A percentile compares a stretch with the other conserved stretches of the same genome.
Evolutionary conservation across 495 filamentous ascomycete species (phyloP).

Genomic region (Penicillium ochrochloron): DNA sequence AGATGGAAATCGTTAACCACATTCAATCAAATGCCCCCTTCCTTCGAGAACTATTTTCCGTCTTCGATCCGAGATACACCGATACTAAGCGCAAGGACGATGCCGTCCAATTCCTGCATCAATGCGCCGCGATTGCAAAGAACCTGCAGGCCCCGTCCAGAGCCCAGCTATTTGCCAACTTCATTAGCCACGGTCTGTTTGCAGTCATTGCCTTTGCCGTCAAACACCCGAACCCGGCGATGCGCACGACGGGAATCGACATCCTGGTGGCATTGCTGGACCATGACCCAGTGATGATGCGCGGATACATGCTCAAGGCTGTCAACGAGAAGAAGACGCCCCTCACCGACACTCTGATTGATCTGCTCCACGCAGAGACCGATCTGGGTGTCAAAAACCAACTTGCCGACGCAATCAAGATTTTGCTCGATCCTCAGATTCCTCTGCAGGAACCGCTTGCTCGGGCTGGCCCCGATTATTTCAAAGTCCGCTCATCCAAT

Average conservation of each 20-base stretch:
- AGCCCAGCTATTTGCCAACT: conserved; percentile 82
- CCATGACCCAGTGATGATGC: conserved; percentile 92
- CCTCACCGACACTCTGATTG: conserved; percentile 91
- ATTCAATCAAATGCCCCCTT: conserved; percentile 79
- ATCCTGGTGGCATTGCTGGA: conserved; percentile 93
- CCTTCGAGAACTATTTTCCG: conserved; percentile 85
- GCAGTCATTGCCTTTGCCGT: conserved; percentile 91
- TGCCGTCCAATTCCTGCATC: conserved; percentile 94
- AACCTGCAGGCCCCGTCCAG: conserved; percentile 83
- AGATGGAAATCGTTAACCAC: conserved; percentile 95
- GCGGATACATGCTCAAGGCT: conserved; percentile 87
- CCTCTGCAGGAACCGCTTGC: conserved; percentile 63
- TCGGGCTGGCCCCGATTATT: conserved; percentile 72
- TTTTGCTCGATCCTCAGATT: conserved; percentile 84
- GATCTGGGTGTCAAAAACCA: conserved; percentile 96
- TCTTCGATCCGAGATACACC: conserved; percentile 71
- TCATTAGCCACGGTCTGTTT: conserved; percentile 85
- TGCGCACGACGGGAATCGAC: conserved; percentile 92
- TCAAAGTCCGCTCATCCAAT: conserved; percentile 65
- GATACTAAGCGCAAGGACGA: conserved; percentile 82
- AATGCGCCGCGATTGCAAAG: conserved; percentile 93
- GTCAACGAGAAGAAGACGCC: conserved; percentile 85
- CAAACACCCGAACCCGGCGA: conserved; percentile 77
- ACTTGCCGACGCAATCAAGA: conserved; percentile 93
- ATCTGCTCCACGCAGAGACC: conserved; percentile 85